Percentiles rank a stretch among this genome's conserved stretches.
Evolutionary conservation across 2,329 filamentous ascomycete genomes (phyloP).

Genomic region (Fusarium buharicum): DNA sequence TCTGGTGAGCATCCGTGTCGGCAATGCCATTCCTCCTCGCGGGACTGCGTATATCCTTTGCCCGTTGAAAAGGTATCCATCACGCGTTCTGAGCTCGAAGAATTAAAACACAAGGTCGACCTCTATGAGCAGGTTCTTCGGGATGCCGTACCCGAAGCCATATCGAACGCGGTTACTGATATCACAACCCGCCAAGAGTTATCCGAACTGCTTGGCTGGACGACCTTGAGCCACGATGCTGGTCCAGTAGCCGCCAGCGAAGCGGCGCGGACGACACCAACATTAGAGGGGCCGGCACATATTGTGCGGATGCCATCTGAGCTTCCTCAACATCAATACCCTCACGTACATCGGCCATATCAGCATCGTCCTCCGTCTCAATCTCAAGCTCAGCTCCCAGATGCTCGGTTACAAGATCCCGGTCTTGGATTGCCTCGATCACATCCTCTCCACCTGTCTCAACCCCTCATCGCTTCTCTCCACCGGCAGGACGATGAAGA

Average conservation of each 20-base stretch:
- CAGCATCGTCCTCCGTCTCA: slow-evolving; percentile 18
- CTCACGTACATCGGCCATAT: slow-evolving; percentile 26
- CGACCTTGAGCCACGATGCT: slow-evolving; percentile 27
- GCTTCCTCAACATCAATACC: slow-evolving; percentile 30
- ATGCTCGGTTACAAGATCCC: slow-evolving; percentile 23
- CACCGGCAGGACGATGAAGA: slow-evolving; percentile 42
- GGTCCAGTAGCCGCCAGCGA: slow-evolving; percentile 10
- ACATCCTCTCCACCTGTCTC: slow-evolving; percentile 12
- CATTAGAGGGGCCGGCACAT: slow-evolving; percentile 12
- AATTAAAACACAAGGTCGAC: slow-evolving; percentile 53
- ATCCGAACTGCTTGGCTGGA: slow-evolving; percentile 43
- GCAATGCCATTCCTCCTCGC: slow-evolving; percentile 56
- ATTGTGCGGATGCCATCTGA: slow-evolving; percentile 12
- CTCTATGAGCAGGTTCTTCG: slow-evolving; percentile 55
- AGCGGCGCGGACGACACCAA: slow-evolving; percentile 18
- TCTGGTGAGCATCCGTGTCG: slow-evolving; percentile 61
- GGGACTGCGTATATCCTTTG: slow-evolving; percentile 61
- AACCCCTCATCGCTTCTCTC: slow-evolving; percentile 1
- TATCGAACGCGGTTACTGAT: slow-evolving; percentile 43
- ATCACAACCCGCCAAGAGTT: slow-evolving; percentile 49
- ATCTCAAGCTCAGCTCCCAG: slow-evolving; percentile 15
- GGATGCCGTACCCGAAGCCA: slow-evolving; percentile 48
- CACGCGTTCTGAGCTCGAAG: slow-evolving; percentile 55
- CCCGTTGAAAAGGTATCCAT: slow-evolving; percentile 57
- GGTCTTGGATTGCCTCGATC: slow-evolving; percentile 13